Conservation (phyloP, 2,329 filamentous ascomycete genomes). For the Septoria petroselini region DNA sequence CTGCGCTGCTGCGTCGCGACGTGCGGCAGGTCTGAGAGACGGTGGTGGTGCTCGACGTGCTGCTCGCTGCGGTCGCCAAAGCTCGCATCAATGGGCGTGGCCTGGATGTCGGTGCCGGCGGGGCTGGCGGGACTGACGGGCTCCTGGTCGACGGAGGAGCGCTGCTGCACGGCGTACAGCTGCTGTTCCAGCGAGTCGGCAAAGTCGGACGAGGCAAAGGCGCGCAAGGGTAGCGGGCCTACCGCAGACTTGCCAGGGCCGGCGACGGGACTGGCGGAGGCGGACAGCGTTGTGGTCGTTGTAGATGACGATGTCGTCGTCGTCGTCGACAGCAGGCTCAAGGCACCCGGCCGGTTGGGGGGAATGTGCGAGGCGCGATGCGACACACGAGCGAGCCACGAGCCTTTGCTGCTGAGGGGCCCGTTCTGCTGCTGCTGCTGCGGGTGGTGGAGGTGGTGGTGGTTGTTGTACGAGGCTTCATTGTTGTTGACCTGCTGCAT, state of each 20-base stretch:
- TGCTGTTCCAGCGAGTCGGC: conserved; percentile 16
- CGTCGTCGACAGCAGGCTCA: conserved; percentile 11
- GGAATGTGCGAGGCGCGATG: conserved; percentile 34
- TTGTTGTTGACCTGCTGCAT: conserved; percentile 1
- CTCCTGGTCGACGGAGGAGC: conserved; percentile 9
- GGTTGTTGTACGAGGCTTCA: too few species aligned
- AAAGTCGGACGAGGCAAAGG: conserved; percentile 9
- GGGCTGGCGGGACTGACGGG: conserved; percentile 24
- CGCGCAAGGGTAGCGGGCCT: conserved; percentile 12
- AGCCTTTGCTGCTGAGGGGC: too few species aligned
- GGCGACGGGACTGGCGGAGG: conserved; percentile 6
- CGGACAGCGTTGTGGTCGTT: conserved; percentile 4
- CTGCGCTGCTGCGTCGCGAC: conserved; percentile 15
- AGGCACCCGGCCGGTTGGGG: neutral
- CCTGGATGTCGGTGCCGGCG: conserved; percentile 32
- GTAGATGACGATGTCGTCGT: neutral
- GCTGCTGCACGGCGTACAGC: conserved; percentile 19
- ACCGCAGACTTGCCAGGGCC: neutral
- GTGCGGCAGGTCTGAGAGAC: conserved; percentile 15
- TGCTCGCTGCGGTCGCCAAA: conserved; percentile 28
- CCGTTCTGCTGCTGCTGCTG: too few species aligned
- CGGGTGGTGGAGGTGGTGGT: too few species aligned
- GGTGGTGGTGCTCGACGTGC: neutral
- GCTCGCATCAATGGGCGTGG: conserved; percentile 36
- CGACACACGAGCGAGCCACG: conserved; percentile 29